Evolutionary conservation across 2,329 filamentous ascomycete genomes (phyloP), one percentile per base, ranked within the genome.

Genomic region (Huntiella decipiens): DNA sequence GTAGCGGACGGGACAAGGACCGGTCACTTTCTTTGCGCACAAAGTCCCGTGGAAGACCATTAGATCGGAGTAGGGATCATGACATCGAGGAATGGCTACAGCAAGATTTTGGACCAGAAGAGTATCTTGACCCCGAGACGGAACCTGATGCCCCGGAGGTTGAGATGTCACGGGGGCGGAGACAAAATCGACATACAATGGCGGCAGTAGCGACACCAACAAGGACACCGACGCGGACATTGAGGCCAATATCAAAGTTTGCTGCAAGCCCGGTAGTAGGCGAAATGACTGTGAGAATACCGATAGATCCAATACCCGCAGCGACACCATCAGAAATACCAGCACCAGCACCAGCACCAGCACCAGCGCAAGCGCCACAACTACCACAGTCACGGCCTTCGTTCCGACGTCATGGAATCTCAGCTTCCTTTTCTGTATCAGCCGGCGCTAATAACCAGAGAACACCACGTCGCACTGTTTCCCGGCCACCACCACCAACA

Each of bases 1-100:
- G 47, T n/a, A 43, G 43, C n/a, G 37, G 38, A 5, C 38, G 33
- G 32, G 39, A 38, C 19, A 43, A 19, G 45, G 22, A 40, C 3
- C 12, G 32, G 8, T 32, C 19, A 28, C 33, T 31, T 4, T 22
- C 17, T 12, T n/a, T 19, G 5, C 32, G 33, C 19, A 38, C 45
- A n/a, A 47, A 47, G 13, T 43, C 33, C n/a, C 33, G 34, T 8
- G 45, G 35, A 4, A 17, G 36, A 4, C 15, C 43, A 31, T 5
- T 32, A n/a, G 43, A 38, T 4, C 19, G 43, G 35, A 36, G 32
- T 31, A n/a, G 22, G 22, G 35, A 15, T 4, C 39, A 28, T 44
- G 17, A 38, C 3, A 38, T 13, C 3, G 41, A 17, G 13, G 35
- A 43, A 41, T n/a, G 15, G 39, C 7, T n/a, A 12, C n/a, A n/a